Evolutionary conservation across 192 early-diverging fungal genomes (phyloP), one percentile per base, ranked within the genome.

Genomic region (Piromyces finnis): DNA sequence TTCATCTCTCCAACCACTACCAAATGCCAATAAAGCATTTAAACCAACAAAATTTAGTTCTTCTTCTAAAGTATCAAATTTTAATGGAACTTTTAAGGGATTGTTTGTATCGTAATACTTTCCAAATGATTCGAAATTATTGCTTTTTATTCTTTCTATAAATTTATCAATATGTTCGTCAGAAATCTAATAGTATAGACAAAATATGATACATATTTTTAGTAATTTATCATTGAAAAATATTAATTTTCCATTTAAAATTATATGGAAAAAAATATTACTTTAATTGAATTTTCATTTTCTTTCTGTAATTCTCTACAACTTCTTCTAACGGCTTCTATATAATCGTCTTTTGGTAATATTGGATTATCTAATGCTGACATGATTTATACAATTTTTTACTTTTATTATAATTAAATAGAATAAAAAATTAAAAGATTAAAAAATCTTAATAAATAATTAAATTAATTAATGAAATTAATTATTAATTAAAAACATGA

Each of bases 31-130:
- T 80, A 94, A 82, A 81, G 92, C 93, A 26, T 93, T 86, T 32
- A 95, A 80, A 4, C 90, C 89, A 27, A 96, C 88, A 51, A 94
- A 87, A 81, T 93, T 93, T 80, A 95, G 80, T 84, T 96, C 94
- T 82, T 93, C 89, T 77, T 92, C 89, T 7, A 90, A 13, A 26
- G 86, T 90, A 77, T 92, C 91, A 79, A 95, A 96, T 39, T 86
- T 86, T n/a, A 96, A 87, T 0, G 95, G 95, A 80, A 96, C 84
- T 17, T 68, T 68, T 68, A 68, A n/a, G 11, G 51, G 51, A 27
- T 68, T 68, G n/a, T 68, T 68, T 5, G 51, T 68, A 68, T 68
- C 26, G n/a, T 68, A 68, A 68, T 68, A 68, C 22, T 68, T 68
- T 68, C 26, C 26, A n/a, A 68, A 68, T 7, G 51, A 68, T 68